These are phyloP conservation scores for Fomitopsis serialis DNA, from an alignment of 768 basidiomycete genomes.

Conservation along the genomic window DNA sequence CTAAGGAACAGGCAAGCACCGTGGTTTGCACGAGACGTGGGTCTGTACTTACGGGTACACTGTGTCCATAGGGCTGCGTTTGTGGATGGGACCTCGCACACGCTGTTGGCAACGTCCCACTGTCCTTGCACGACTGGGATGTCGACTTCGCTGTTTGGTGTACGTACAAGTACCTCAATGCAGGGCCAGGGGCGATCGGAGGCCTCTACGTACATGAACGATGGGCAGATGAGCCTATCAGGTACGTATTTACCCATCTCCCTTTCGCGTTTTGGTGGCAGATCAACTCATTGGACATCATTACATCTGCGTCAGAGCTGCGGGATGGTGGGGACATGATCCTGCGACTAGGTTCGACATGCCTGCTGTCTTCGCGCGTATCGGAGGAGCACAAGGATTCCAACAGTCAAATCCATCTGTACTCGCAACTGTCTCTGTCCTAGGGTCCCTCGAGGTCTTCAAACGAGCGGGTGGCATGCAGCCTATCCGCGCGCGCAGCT, in stretches of 20 bases:
- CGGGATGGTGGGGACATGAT: constrained; percentile 99
- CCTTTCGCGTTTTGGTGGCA: background rate
- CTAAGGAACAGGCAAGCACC: constrained; percentile 75
- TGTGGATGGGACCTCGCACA: constrained; percentile 98
- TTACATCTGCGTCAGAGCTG: constrained; percentile 45
- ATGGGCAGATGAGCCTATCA: constrained; percentile 68
- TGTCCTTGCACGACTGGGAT: constrained; percentile 86
- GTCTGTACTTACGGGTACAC: too few species aligned
- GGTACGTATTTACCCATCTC: constrained; percentile 15
- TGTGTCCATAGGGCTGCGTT: constrained; percentile 65
- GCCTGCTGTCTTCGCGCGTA: constrained; percentile 78
- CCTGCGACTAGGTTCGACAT: constrained; percentile 84
- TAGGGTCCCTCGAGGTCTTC: constrained; percentile 81
- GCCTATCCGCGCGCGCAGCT: constrained; percentile 62
- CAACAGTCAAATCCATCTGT: constrained; percentile 95
- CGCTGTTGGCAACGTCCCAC: constrained; percentile 88
- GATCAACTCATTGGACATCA: background rate
- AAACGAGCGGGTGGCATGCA: constrained; percentile 72
- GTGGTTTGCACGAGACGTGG: too few species aligned
- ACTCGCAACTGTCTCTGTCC: constrained; percentile 70
- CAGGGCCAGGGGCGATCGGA: constrained; percentile 96
- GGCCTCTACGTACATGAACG: constrained; percentile 86
- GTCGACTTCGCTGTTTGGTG: constrained; percentile 99
- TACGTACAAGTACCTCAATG: constrained; percentile 96
- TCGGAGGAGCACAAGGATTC: constrained; percentile 89